Evolutionary conservation across 805 yeast species (phyloP), one percentile per base, ranked within the genome.

Genomic region (Saturnispora bothae): DNA sequence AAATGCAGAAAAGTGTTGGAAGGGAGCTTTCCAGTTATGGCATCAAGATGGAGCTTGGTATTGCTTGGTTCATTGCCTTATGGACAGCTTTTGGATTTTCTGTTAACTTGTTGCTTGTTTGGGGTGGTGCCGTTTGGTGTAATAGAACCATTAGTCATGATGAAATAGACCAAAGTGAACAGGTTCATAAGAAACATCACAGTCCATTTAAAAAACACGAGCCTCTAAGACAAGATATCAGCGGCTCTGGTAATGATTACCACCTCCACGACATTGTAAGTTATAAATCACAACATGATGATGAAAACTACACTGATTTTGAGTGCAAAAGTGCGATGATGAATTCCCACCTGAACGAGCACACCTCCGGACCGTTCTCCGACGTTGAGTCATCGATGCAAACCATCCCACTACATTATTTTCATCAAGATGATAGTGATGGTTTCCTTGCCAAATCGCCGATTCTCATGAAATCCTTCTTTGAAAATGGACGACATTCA

Each of bases 111-210:
- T 52, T 22, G 36, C 43, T 16, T 7, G 15, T 44, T 2, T 66
- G 71, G 71, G 59, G 56, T 6, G 67, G 69, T 6, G 66, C 69
- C 3, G 43, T 57, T 13, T 66, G 82, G 81, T 76, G 78, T 57
- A 69, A 72, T 6, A 66, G 71, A 36, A 73, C 75, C 2, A n/a
- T n/a, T 8, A 30, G 33, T 9, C 18, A 28, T 14, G 31, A n/a
- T 14, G 8, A n/a, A 15, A 12, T 13, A 5, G n/a, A n/a, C n/a
- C n/a, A n/a, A n/a, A n/a, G n/a, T n/a, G n/a, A n/a, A n/a, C n/a
- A n/a, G n/a, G n/a, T n/a, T n/a, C n/a, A n/a, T n/a, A n/a, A n/a
- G n/a, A n/a, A n/a, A n/a, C n/a, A n/a, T n/a, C n/a, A n/a, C n/a
- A n/a, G n/a, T n/a, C n/a, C n/a, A n/a, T n/a, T n/a, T n/a, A n/a